These are phyloP conservation scores for Beauveria asiatica DNA, from an alignment of 2,329 filamentous ascomycete genomes.

Conservation along the genomic window DNA sequence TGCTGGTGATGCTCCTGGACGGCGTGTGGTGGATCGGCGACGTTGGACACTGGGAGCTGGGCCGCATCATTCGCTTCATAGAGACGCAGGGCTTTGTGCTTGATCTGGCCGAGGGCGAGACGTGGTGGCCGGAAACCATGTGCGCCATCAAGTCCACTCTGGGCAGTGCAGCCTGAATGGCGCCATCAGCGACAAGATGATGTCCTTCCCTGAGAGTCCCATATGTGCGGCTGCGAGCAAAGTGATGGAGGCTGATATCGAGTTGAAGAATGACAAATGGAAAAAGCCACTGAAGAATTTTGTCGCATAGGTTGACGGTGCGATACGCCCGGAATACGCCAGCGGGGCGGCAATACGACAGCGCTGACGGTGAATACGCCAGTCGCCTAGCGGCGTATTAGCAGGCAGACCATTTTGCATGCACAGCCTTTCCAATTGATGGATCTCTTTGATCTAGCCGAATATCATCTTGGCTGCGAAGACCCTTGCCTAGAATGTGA, in stretches of 20 bases:
- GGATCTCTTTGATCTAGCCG: neutral
- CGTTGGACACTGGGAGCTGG: conserved; percentile 27
- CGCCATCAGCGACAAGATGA: neutral
- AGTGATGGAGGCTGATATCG: neutral
- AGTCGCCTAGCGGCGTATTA: neutral
- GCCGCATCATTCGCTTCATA: conserved; percentile 18
- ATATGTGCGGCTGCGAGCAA: neutral
- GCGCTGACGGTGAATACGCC: neutral
- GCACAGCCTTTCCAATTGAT: neutral
- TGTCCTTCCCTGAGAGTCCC: too few relatives aligned
- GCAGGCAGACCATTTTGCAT: neutral
- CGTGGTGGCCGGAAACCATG: conserved; percentile 31
- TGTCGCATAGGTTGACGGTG: neutral
- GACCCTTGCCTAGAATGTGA: neutral
- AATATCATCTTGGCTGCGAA: neutral
- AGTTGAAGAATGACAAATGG: neutral
- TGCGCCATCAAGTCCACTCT: conserved; percentile 13
- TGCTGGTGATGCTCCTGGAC: conserved; percentile 28
- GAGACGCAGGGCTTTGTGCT: conserved; percentile 8
- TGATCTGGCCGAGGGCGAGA: conserved; percentile 9
- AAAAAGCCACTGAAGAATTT: neutral
- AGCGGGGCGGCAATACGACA: conserved; percentile 3
- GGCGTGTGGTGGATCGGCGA: conserved; percentile 32
- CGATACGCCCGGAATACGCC: conserved; percentile 1
- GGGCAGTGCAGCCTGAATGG: neutral